Percentiles rank a stretch among this genome's conserved stretches.
These are phyloP conservation scores for Chiua virens DNA, from an alignment of 768 basidiomycete genomes.

Conservation along the genomic window DNA sequence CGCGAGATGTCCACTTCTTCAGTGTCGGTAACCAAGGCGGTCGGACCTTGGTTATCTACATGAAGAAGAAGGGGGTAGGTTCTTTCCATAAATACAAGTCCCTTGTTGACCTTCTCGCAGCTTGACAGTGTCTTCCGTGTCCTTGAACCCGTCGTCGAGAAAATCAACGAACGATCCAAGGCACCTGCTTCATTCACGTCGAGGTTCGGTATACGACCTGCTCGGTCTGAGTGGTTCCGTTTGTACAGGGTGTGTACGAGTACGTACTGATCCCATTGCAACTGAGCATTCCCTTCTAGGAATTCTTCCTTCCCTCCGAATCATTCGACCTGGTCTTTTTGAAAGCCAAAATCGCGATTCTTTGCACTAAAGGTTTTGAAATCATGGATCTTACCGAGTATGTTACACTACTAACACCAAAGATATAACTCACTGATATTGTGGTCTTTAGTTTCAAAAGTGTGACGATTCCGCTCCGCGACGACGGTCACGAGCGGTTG, in stretches of 20 bases:
- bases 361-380: conserved; percentile 93
- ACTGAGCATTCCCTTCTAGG: conserved; percentile 35
- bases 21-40: conserved; percentile 85
- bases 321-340: conserved; percentile 90
- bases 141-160: conserved; percentile 93
- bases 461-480: conserved; percentile 84
- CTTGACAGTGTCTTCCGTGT: conserved; percentile 94
- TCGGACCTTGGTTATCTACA: conserved; percentile 89
- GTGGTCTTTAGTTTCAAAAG: conserved; percentile 65
- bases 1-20: conserved; percentile 94
- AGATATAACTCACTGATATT: not conserved
- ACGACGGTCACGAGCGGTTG: conserved; percentile 67
- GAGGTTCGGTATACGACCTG: conserved; percentile 73
- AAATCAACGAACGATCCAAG: conserved; percentile 76
- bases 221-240: conserved; percentile 93
- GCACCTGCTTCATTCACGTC: conserved; percentile 69
- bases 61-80: conserved; percentile 88
- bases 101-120: conserved; percentile 27
- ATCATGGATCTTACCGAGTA: conserved; percentile 96
- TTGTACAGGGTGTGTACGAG: conserved; percentile 62
- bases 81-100: not conserved
- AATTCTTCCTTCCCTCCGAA: conserved; percentile 92
- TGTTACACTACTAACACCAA: conserved; percentile 24
- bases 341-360: conserved; percentile 89
- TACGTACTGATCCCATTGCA: not conserved